These are phyloP conservation scores for Spiraea crenata DNA, from an alignment of 331 rosid species.

Conservation along the genomic window DNA sequence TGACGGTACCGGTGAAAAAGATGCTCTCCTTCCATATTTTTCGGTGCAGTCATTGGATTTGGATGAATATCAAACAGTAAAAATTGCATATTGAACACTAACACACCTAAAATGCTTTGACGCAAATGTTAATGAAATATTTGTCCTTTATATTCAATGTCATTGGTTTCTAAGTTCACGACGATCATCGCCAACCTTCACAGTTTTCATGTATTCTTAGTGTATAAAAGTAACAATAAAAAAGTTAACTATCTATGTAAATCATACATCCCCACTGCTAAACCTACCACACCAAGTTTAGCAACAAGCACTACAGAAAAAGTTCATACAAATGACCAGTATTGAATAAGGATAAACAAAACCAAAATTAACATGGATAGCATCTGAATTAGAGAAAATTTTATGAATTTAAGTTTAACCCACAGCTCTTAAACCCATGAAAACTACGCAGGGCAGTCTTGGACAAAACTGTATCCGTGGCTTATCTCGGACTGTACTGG, in stretches of 20 bases:
- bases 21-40: not conserved
- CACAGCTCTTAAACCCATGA: constrained; percentile 5
- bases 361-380: not conserved
- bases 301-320: not conserved
- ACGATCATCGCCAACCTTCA: not conserved
- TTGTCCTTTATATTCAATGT: not conserved
- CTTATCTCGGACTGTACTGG: too few relatives aligned
- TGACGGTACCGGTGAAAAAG: not conserved
- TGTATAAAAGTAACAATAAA: not conserved
- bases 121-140: too few relatives aligned
- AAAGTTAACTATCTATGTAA: not conserved
- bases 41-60: not conserved
- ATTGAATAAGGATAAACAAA: not conserved
- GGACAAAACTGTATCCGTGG: too few relatives aligned
- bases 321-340: not conserved
- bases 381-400: not conserved
- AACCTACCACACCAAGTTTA: not conserved
- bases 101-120: not conserved
- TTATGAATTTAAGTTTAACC: not conserved
- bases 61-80: not conserved
- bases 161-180: not conserved
- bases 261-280: not conserved
- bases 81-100: constrained; percentile 2
- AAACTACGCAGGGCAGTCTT: too few relatives aligned
- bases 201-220: not conserved